Evolutionary conservation across 1,284 basidiomycete genomes (phyloP).

Genomic region (Cystodermella granulosa): DNA sequence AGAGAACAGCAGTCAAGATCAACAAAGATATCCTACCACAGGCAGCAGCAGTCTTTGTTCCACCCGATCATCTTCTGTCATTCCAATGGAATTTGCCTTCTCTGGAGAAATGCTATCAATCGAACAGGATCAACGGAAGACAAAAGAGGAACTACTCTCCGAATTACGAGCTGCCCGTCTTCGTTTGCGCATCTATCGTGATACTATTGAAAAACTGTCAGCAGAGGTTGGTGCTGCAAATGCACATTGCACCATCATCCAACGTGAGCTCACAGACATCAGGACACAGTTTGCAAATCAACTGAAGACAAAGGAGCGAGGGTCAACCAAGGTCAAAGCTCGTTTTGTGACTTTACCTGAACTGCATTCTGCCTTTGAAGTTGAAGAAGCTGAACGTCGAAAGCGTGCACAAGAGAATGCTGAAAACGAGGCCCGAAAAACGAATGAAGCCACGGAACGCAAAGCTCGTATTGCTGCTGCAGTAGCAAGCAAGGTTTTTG

Average conservation of each 20-base stretch:
- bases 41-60: background rate
- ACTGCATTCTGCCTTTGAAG: constrained; percentile 9
- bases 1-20: background rate
- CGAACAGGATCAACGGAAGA: background rate
- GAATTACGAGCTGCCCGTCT: constrained; percentile 1
- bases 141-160: constrained; percentile 3
- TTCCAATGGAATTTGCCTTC: background rate
- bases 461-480: background rate
- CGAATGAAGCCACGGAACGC: background rate
- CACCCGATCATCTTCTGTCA: background rate
- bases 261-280: background rate
- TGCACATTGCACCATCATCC: constrained; percentile 9
- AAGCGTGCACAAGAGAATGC: constrained; percentile 4
- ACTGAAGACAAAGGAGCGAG: constrained; percentile 3
- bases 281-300: constrained; percentile 4
- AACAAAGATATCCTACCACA: no score
- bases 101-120: background rate
- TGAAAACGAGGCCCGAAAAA: constrained; percentile 6
- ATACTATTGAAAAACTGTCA: background rate
- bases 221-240: constrained; percentile 6
- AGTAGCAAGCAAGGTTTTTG: background rate
- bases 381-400: constrained; percentile 2
- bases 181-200: background rate
- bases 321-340: constrained; percentile 9
- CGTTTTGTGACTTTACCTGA: constrained; percentile 7